Base-by-base conservation (phyloP, 1,139 yeast genomes). In the Blastobotrys niveus region DNA sequence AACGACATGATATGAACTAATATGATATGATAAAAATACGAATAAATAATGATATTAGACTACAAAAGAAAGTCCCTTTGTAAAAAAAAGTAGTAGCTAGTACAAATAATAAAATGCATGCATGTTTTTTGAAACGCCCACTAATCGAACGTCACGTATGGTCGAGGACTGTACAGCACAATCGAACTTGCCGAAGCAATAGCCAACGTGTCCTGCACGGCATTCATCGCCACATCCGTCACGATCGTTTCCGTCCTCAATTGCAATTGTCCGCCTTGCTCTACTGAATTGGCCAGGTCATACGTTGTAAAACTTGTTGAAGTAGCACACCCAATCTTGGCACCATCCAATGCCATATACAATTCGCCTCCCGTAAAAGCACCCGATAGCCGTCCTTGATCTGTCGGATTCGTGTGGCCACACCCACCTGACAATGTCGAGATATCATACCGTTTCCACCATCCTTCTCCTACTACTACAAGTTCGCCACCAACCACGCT, bases 381-480 rank as follows among this genome's bases (percentile, higher is more conserved):
- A n/a, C 32, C 25, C 33, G 25, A 21, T 32, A 44, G 21, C 14
- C 34, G 24, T 10, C 54, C 55, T 25, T 54, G 52, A 24, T 50
- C 51, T 2, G 44, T 38, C 3, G 62, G 54, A 12, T 47, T 46
- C 2, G 61, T 59, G 38, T 52, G 55, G 9, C 62, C 62, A 42
- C 59, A 52, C 9, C 61, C 62, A 8, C 61, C 61, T 17, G 41
- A 29, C 24, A 56, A 43, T 9, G 53, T 42, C 15, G 45, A 48
- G n/a, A 55, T 36, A 37, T 54, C 50, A 41, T 60, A 66, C 22
- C 55, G 52, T 43, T 64, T 65, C 61, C 63, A 58, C 67, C 66
- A 63, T 3, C 68, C 68, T 20, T 58, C 55, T 1, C 68, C 69
- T 30, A 64, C 48, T 2, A 63, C 66, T 2, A 62, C 48, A 2